Evolutionary conservation across 768 basidiomycete genomes (phyloP).

Genomic region (Psilocybe sp.): DNA sequence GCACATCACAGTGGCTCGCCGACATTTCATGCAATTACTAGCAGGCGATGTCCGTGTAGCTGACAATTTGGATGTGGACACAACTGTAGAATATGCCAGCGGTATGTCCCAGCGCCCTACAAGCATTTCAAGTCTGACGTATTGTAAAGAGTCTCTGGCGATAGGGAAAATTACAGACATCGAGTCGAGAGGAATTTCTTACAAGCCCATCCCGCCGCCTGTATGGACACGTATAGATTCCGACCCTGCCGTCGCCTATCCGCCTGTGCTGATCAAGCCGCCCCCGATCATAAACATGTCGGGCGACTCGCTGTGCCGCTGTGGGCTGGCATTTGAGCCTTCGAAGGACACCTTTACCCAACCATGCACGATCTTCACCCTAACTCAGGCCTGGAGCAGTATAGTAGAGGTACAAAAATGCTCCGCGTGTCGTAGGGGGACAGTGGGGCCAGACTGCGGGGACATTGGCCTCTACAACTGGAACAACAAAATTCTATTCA

Average conservation of each 20-base stretch:
- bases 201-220: too few relatives aligned
- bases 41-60: not conserved
- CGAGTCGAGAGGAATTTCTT: too few relatives aligned
- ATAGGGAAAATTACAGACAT: too few relatives aligned
- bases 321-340: not conserved
- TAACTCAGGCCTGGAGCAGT: not conserved
- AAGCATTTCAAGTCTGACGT: too few relatives aligned
- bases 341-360: not conserved
- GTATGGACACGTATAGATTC: too few relatives aligned
- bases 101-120: too few relatives aligned
- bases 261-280: too few relatives aligned
- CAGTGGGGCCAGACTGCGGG: conserved; percentile 24
- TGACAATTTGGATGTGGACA: not conserved
- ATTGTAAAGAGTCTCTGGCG: too few relatives aligned
- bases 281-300: not conserved
- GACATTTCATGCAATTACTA: conserved; percentile 1
- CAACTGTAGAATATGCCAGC: not conserved
- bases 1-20: conserved; percentile 1
- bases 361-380: conserved; percentile 5
- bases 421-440: not conserved
- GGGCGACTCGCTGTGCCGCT: not conserved
- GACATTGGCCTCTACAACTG: conserved; percentile 27
- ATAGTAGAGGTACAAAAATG: conserved; percentile 11
- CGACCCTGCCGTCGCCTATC: too few relatives aligned
- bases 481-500: conserved; percentile 25